phyloP scores from a whole-genome alignment of 2,329 filamentous ascomycete species.

The Aspergillus piperis region DNA sequence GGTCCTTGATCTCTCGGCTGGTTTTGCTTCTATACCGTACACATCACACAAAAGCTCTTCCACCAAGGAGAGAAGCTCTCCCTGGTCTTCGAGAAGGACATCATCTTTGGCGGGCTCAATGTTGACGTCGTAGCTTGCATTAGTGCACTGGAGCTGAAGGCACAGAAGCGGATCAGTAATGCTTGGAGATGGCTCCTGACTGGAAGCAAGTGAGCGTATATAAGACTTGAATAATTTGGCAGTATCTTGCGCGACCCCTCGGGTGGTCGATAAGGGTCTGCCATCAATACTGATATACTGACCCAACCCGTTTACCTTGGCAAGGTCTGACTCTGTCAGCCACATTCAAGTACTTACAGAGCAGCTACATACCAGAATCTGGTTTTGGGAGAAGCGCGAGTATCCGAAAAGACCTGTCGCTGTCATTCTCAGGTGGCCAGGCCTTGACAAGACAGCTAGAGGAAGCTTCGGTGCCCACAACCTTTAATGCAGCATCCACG shows the following conservation, averaged over 20 bases:
- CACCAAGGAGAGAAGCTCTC: slow-evolving; percentile 45
- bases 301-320: slow-evolving; percentile 36
- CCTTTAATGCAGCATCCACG: slow-evolving; percentile 57
- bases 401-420: slow-evolving; percentile 42
- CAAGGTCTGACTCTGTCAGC: slow-evolving; percentile 38
- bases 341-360: not conserved
- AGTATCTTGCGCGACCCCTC: slow-evolving; percentile 58
- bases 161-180: slow-evolving; percentile 58
- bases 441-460: slow-evolving; percentile 49
- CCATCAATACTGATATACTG: slow-evolving; percentile 61
- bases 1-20: not conserved
- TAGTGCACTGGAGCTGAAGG: slow-evolving; percentile 56
- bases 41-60: slow-evolving; percentile 38
- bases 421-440: slow-evolving; percentile 30
- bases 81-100: slow-evolving; percentile 57
- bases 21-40: slow-evolving; percentile 15
- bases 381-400: slow-evolving; percentile 53
- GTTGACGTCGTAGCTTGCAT: slow-evolving; percentile 61
- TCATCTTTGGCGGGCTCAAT: slow-evolving; percentile 66
- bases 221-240: slow-evolving; percentile 53
- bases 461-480: slow-evolving; percentile 56
- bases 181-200: slow-evolving; percentile 18
- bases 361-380: slow-evolving; percentile 36
- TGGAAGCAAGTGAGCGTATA: slow-evolving; percentile 41
- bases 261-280: slow-evolving; percentile 54